These are phyloP conservation scores for Alternaria panax DNA, from an alignment of 2,329 filamentous ascomycete species.

Conservation along the genomic window DNA sequence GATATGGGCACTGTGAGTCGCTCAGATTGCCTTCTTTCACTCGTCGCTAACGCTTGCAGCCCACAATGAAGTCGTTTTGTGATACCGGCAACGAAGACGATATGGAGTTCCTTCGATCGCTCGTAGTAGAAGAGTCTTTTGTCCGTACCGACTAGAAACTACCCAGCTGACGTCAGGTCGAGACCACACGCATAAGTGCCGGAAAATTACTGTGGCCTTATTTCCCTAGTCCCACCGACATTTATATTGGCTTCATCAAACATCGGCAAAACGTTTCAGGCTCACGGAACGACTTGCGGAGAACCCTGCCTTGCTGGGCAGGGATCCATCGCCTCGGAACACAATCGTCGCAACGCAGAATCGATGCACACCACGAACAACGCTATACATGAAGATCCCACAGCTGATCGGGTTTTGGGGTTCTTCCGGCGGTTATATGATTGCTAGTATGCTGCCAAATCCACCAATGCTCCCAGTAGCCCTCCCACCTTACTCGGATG, in stretches of 20 bases:
- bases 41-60: constrained; percentile 5
- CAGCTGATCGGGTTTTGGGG: background rate
- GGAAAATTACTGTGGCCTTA: constrained; percentile 19
- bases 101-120: constrained; percentile 14
- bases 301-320: constrained; percentile 6
- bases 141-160: constrained; percentile 17
- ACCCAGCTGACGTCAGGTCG: background rate
- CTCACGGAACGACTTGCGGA: constrained; percentile 16
- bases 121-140: constrained; percentile 21
- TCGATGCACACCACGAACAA: background rate
- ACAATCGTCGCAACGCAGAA: constrained; percentile 2
- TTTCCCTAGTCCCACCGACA: constrained; percentile 6
- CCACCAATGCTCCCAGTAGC: constrained; percentile 24
- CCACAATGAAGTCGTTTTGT: constrained; percentile 5
- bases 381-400: background rate
- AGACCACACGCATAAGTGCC: constrained; percentile 1
- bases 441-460: constrained; percentile 4
- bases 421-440: constrained; percentile 17
- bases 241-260: constrained; percentile 31
- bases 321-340: constrained; percentile 12
- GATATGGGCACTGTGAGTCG: constrained; percentile 27
- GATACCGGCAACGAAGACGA: constrained; percentile 12
- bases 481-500: background rate
- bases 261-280: constrained; percentile 29
- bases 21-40: background rate